Percentiles rank a stretch among this genome's conserved stretches.
Conservation (phyloP, 768 basidiomycete genomes). For the Suillus tomentosus region DNA sequence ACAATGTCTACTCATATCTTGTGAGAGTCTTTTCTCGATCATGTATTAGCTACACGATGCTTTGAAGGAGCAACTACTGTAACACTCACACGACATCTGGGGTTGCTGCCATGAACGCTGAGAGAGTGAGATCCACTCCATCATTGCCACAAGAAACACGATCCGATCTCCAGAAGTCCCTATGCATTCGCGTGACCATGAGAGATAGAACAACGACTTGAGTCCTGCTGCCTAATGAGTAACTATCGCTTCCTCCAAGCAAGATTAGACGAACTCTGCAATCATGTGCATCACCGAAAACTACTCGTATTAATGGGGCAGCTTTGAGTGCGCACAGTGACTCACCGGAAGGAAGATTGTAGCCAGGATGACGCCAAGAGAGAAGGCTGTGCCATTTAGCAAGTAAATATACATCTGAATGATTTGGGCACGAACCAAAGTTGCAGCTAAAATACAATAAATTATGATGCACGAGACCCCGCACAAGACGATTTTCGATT, state of each 20-base stretch:
- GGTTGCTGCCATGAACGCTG: neutral
- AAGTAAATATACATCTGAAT: neutral
- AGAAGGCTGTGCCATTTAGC: neutral
- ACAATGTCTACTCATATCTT: neutral
- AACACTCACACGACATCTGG: neutral
- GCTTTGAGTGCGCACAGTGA: neutral
- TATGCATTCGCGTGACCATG: neutral
- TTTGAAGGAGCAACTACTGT: neutral
- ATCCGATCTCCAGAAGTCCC: neutral
- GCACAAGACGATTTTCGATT: neutral
- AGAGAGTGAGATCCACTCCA: neutral
- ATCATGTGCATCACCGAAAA: neutral
- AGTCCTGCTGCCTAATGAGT: neutral
- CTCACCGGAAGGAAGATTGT: neutral
- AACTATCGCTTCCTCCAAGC: neutral
- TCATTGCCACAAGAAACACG: neutral
- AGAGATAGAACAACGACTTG: neutral
- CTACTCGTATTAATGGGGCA: neutral
- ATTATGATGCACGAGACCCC: neutral
- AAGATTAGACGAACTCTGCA: neutral
- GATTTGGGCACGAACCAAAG: neutral
- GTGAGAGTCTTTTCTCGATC: neutral
- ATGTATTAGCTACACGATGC: neutral
- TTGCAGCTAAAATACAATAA: neutral
- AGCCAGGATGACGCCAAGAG: neutral